Conservation (phyloP, 371 early-diverging fungal species). For the Mucor irregularis region DNA sequence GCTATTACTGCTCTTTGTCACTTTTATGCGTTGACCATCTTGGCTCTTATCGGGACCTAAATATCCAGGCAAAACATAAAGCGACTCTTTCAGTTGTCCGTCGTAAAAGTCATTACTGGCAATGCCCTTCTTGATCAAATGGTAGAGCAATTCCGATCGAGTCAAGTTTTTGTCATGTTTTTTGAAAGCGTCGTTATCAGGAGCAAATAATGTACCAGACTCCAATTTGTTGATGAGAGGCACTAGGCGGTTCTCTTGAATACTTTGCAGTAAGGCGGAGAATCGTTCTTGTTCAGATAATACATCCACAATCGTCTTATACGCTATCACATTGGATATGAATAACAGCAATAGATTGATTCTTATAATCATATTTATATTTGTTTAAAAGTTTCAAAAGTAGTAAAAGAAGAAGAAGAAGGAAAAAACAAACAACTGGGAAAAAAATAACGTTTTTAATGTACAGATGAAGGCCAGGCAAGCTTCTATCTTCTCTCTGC, state of each 20-base stretch:
- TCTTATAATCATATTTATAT: background rate
- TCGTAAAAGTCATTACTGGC: slow-evolving; percentile 29
- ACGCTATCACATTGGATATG: background rate
- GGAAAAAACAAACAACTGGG: background rate
- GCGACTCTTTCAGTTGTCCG: slow-evolving; percentile 47
- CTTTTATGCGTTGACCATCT: slow-evolving; percentile 35
- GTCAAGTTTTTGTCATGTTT: slow-evolving; percentile 29
- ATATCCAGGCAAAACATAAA: slow-evolving; percentile 35
- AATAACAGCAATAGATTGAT: background rate
- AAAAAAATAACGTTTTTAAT: too few species aligned
- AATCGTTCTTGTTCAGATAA: slow-evolving; percentile 32
- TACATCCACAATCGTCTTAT: slow-evolving; percentile 28
- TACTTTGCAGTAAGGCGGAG: slow-evolving; percentile 23
- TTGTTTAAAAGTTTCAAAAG: too few species aligned
- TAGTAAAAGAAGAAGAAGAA: background rate
- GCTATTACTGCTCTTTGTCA: slow-evolving; percentile 28
- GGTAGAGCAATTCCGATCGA: slow-evolving; percentile 40
- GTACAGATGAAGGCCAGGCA: too few species aligned
- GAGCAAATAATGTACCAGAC: slow-evolving; percentile 56
- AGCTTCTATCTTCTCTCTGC: background rate
- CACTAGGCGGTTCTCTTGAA: slow-evolving; percentile 22
- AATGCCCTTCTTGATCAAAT: slow-evolving; percentile 32
- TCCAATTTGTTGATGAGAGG: slow-evolving; percentile 26
- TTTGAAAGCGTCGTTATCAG: slow-evolving; percentile 53
- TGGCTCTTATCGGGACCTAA: slow-evolving; percentile 34